Conservation (phyloP, 2,329 filamentous ascomycete species). For the Macrophomina pseudophaseolina region DNA sequence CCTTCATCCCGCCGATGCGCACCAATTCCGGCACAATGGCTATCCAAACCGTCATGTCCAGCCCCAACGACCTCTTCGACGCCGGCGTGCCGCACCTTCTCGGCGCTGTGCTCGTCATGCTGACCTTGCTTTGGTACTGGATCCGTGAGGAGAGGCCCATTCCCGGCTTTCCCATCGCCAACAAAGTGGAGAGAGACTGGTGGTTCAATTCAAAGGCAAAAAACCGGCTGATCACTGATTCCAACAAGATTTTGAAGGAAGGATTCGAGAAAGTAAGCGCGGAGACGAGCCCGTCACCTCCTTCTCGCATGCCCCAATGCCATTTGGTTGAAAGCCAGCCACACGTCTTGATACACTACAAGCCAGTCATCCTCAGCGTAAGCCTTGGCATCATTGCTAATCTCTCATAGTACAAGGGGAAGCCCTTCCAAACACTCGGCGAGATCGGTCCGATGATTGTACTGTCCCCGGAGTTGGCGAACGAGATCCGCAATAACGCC, state of each 20-base stretch:
- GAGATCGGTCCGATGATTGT: neutral
- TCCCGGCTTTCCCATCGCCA: conserved; percentile 2
- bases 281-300: neutral
- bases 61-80: neutral
- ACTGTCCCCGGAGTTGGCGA: neutral
- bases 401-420: neutral
- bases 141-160: neutral
- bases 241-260: conserved; percentile 4
- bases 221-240: neutral
- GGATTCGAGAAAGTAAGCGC: conserved; percentile 2
- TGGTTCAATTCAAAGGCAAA: conserved; percentile 13
- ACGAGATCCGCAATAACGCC: conserved; percentile 18
- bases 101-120: neutral
- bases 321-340: neutral
- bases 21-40: neutral
- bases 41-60: neutral
- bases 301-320: too few relatives aligned
- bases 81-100: neutral
- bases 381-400: neutral
- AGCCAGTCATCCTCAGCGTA: neutral
- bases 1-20: too few relatives aligned
- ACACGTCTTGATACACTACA: neutral
- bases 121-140: conserved; percentile 4
- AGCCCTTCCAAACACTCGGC: conserved; percentile 1
- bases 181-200: conserved; percentile 2